These are phyloP conservation scores for Avena sativa DNA, from an alignment of 176 grass and related monocot genomes.

Conservation along the genomic window DNA sequence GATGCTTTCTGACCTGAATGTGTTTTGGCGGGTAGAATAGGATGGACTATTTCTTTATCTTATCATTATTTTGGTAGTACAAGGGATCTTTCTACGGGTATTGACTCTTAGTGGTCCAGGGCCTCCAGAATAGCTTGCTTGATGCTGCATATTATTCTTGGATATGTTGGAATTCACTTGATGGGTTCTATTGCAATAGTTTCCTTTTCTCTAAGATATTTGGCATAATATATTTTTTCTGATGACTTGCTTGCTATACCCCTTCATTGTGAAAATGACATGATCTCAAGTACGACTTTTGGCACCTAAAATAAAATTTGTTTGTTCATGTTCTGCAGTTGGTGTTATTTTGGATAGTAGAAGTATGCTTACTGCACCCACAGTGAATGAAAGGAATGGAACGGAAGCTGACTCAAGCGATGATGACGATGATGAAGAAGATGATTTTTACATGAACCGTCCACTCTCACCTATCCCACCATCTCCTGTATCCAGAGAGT, in stretches of 20 bases:
- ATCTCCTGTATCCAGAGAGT: slow-evolving; percentile 68
- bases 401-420: slow-evolving; percentile 54
- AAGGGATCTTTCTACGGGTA: not conserved
- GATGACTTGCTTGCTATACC: not conserved
- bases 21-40: not conserved
- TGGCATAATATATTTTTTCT: slow-evolving; percentile 29
- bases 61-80: not conserved
- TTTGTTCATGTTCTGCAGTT: slow-evolving; percentile 47
- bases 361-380: slow-evolving; percentile 35
- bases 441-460: slow-evolving; percentile 66
- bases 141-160: slow-evolving; percentile 31
- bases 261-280: not conserved
- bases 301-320: slow-evolving; percentile 29
- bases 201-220: not conserved
- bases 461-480: slow-evolving; percentile 53
- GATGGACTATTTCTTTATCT: not conserved
- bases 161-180: not conserved
- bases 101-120: not conserved
- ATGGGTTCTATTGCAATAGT: not conserved
- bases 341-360: slow-evolving; percentile 58
- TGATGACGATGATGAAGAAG: slow-evolving; percentile 55
- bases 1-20: not conserved
- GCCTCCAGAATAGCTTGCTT: slow-evolving; percentile 29
- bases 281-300: slow-evolving; percentile 2
- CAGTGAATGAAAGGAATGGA: slow-evolving; percentile 50